Evolutionary conservation across 1,139 yeast genomes (phyloP).

Genomic region (Kodamaea suecica): DNA sequence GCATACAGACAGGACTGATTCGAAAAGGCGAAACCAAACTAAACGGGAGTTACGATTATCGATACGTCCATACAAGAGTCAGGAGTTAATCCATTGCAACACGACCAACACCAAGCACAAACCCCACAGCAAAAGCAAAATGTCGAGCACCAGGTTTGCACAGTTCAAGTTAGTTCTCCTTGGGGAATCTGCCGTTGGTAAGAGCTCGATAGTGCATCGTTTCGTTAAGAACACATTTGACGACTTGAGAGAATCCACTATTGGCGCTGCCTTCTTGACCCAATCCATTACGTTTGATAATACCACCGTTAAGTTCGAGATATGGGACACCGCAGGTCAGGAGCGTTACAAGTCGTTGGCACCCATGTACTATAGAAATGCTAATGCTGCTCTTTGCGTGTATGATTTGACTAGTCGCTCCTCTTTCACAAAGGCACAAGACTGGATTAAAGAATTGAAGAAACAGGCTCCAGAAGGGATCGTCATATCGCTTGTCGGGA

Average conservation of each 20-base stretch:
- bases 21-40: too few species aligned
- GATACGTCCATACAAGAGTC: too few species aligned
- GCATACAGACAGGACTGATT: neutral
- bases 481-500: slow-evolving; percentile 46
- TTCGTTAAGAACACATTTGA: slow-evolving; percentile 76
- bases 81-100: too few species aligned
- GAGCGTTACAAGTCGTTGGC: slow-evolving; percentile 47
- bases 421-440: slow-evolving; percentile 84
- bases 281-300: slow-evolving; percentile 53
- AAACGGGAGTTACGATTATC: too few species aligned
- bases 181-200: slow-evolving; percentile 51
- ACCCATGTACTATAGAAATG: slow-evolving; percentile 50
- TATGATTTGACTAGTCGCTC: slow-evolving; percentile 41
- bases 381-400: slow-evolving; percentile 35
- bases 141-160: slow-evolving; percentile 25
- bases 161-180: slow-evolving; percentile 45
- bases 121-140: neutral
- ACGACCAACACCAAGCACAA: neutral
- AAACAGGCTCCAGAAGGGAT: slow-evolving; percentile 85
- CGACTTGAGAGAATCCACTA: slow-evolving; percentile 90
- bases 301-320: slow-evolving; percentile 36
- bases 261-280: slow-evolving; percentile 95
- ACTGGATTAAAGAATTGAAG: slow-evolving; percentile 94
- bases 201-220: slow-evolving; percentile 46
- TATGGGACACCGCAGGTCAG: slow-evolving; percentile 56